These are phyloP conservation scores for Aspergillus proliferans DNA, from an alignment of 2,329 filamentous ascomycete species.

Conservation along the genomic window DNA sequence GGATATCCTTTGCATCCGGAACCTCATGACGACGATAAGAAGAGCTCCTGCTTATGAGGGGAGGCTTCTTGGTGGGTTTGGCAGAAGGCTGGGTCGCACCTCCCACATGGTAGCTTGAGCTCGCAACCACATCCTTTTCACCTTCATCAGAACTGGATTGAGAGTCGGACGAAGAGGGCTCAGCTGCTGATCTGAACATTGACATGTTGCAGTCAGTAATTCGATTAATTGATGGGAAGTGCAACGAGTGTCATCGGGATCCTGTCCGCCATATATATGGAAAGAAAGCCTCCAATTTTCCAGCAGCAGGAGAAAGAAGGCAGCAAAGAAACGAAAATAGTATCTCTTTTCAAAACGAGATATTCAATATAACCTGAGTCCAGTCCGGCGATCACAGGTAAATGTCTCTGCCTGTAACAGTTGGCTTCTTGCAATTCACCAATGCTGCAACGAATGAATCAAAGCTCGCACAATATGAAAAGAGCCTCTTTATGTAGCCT, in stretches of 20 bases:
- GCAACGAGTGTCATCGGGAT: not conserved
- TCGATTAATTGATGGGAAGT: not conserved
- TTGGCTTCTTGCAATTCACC: too few relatives aligned
- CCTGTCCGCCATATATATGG: constrained; percentile 1
- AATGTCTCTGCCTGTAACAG: not conserved
- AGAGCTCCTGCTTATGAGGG: not conserved
- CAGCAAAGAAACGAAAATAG: not conserved
- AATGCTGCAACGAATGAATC: not conserved
- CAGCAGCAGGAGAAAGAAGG: not conserved
- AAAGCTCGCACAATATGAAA: not conserved
- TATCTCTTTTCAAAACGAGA: not conserved
- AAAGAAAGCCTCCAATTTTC: not conserved
- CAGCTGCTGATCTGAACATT: constrained; percentile 35
- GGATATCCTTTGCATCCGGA: constrained; percentile 6
- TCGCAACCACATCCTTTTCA: constrained; percentile 9
- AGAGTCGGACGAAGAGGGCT: constrained; percentile 32
- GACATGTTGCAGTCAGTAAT: constrained; percentile 24
- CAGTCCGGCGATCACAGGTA: too few relatives aligned
- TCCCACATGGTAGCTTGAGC: constrained; percentile 1
- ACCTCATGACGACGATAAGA: constrained; percentile 12
- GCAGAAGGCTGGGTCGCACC: not conserved
- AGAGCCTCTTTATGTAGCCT: too few relatives aligned
- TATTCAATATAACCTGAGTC: too few relatives aligned
- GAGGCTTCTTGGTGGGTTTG: constrained; percentile 5
- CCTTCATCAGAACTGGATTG: constrained; percentile 23